These are phyloP conservation scores for Rubia tinctorum DNA, from an alignment of 305 asterid genomes.

Conservation along the genomic window DNA sequence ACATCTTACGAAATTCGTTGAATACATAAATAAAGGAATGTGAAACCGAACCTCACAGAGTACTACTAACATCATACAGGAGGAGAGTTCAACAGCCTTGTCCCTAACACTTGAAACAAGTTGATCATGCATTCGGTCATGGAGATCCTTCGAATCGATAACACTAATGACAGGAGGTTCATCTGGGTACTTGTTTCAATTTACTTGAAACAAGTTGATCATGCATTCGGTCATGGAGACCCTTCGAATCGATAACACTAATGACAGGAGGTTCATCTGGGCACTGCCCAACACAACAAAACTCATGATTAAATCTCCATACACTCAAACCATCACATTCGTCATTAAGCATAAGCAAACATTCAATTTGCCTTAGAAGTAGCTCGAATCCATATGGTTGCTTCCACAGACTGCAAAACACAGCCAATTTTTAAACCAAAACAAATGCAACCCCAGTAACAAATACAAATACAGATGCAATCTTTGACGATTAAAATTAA, in stretches of 20 bases:
- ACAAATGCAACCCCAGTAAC: neutral
- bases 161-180: conserved; percentile 66
- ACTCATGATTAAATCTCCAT: neutral
- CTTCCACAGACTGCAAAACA: conserved; percentile 80
- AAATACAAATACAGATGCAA: neutral
- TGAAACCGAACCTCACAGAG: conserved; percentile 75
- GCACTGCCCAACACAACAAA: conserved; percentile 52
- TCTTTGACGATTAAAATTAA: neutral
- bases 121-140: conserved; percentile 54
- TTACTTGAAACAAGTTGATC: no score
- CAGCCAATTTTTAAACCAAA: neutral
- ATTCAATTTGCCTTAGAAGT: conserved; percentile 52
- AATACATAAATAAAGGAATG: neutral
- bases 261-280: conserved; percentile 81
- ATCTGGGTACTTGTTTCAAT: conserved; percentile 99
- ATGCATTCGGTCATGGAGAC: no score
- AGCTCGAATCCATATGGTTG: conserved; percentile 66
- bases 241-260: conserved; percentile 72
- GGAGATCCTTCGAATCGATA: conserved; percentile 86
- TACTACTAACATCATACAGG: conserved; percentile 80
- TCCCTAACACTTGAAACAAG: conserved; percentile 47
- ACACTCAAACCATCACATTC: neutral
- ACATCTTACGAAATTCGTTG: neutral
- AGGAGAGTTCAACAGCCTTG: conserved; percentile 64
- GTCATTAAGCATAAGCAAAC: neutral